A percentile compares a stretch with the other conserved stretches of the same genome.
These are phyloP conservation scores for Coniochaeta ligniaria DNA, from an alignment of 2,329 filamentous ascomycete species.

Conservation along the genomic window DNA sequence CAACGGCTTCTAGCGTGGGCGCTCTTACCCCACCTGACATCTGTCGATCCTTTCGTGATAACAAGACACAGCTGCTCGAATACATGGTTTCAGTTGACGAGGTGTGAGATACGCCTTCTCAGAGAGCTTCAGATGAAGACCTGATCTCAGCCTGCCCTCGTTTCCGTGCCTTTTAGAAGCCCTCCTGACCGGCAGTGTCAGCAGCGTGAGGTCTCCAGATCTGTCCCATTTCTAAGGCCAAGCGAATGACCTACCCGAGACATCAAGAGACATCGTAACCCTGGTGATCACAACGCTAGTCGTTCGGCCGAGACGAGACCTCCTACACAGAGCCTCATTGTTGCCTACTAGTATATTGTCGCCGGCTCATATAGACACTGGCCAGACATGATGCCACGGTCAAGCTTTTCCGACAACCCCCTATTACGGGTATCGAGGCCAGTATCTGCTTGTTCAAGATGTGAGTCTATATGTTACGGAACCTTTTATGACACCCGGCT, in stretches of 20 bases:
- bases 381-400: slow-evolving; percentile 32
- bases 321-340: background rate
- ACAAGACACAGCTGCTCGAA: background rate
- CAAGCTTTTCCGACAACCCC: slow-evolving; percentile 47
- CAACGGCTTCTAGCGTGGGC: background rate
- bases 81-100: background rate
- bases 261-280: background rate
- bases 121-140: background rate
- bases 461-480: slow-evolving; percentile 27
- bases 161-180: background rate
- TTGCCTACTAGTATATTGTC: background rate
- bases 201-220: background rate
- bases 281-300: background rate
- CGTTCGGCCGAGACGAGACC: background rate
- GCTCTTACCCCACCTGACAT: background rate
- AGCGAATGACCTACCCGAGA: background rate
- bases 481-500: background rate
- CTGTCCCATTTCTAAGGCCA: background rate
- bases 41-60: background rate
- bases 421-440: slow-evolving; percentile 68
- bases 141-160: background rate
- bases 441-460: slow-evolving; percentile 74
- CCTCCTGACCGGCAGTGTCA: background rate
- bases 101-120: background rate
- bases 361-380: background rate